phyloP scores from a whole-genome alignment of 768 basidiomycete genomes.

The Trametopsis cervina region DNA sequence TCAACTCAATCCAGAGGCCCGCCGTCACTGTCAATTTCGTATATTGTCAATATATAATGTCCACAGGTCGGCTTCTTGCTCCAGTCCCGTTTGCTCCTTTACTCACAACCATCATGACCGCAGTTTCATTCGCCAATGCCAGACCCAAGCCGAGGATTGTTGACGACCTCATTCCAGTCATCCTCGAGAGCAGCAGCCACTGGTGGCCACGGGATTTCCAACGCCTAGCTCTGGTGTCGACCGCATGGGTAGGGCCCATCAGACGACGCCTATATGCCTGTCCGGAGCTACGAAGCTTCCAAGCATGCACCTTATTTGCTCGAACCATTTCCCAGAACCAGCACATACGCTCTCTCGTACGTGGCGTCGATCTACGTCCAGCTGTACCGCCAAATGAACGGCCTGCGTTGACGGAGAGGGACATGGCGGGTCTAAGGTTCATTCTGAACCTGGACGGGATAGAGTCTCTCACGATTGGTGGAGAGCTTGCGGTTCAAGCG shows the following conservation, averaged over 20 bases:
- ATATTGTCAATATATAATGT: neutral
- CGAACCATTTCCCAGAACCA: slow-evolving; percentile 34
- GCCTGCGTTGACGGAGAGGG: slow-evolving; percentile 19
- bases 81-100: neutral
- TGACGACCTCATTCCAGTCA: slow-evolving; percentile 46
- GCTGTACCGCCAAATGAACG: slow-evolving; percentile 8
- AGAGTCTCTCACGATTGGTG: slow-evolving; percentile 38
- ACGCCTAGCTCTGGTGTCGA: slow-evolving; percentile 43
- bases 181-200: slow-evolving; percentile 39
- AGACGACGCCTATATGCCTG: slow-evolving; percentile 38
- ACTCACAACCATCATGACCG: neutral
- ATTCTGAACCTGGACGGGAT: slow-evolving; percentile 38
- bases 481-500: slow-evolving; percentile 38
- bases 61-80: neutral
- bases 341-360: slow-evolving; percentile 29
- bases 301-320: slow-evolving; percentile 34
- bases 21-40: neutral
- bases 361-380: slow-evolving; percentile 37
- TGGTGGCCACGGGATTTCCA: slow-evolving; percentile 51
- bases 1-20: neutral
- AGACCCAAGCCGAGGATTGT: slow-evolving; percentile 26
- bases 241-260: slow-evolving; percentile 38
- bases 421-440: slow-evolving; percentile 32
- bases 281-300: slow-evolving; percentile 36
- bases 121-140: neutral